Base-by-base conservation (phyloP, 2,329 filamentous ascomycete species). In the Fusarium sp. region DNA sequence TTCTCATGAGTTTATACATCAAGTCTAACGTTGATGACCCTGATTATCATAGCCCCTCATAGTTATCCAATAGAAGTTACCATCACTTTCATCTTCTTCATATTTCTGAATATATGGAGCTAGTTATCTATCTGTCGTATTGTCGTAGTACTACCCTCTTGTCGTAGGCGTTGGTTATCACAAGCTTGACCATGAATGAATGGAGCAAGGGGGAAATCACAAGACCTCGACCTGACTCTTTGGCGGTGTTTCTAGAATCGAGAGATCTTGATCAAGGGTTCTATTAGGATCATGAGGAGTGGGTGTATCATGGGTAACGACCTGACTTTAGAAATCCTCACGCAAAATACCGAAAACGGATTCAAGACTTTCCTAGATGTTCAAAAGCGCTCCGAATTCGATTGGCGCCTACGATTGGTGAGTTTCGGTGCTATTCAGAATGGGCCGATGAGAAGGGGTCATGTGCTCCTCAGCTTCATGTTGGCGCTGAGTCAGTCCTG, bases 401-500 rank as follows among this genome's bases (percentile, higher is more conserved):
- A 73, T 50, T 50, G 60, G 49, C 37, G 40, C 26, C 42, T 60
- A 45, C 30, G 38, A 72, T 73, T 73, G 69, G 69, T 32, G 45
- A 40, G 20, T 26, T 41, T 23, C 56, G 30, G 30, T 41, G 48
- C 41, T 44, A 18, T 55, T 18, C 42, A 50, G 38, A 35, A 67
- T 67, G 48, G 64, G 63, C 38, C 64, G 56, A 67, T 56, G 40
- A 35, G 33, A 37, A 40, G 18, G 20, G 45, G 49, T 68, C 64
- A 67, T 68, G 64, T 67, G 64, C 57, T 40, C 55, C 30, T 53
- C 35, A 44, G 50, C 41, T 60, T 42, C 23, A 32, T 57, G 27
- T 67, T 49, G 42, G 42, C 27, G 40, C 42, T 50, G 56, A 68
- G 64, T 68, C 64, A 67, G 64, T 55, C 54, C 46, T 27, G 44